Evolutionary conservation across 1,139 yeast genomes (phyloP), one percentile per base, ranked within the genome.

Genomic region (Diutina ranongensis): DNA sequence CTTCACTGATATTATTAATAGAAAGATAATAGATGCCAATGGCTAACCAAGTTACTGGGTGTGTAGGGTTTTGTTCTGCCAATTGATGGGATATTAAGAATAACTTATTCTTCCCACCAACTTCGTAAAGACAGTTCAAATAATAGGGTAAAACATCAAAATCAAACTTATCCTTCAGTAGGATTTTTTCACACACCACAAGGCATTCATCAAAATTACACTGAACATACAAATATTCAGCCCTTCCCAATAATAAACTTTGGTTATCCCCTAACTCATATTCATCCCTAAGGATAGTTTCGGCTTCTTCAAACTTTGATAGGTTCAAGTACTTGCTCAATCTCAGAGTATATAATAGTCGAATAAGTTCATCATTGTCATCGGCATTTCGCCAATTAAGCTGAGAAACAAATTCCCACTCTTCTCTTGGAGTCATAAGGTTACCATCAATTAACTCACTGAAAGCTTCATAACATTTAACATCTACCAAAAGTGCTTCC

Each of bases 381-480:
- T 83, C 95, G 9, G 83, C 76, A 48, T 76, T 82, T 32, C 83
- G 72, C 60, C 87, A 92, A 54, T 85, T 82, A 35, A 89, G 64
- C 19, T 74, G 64, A 10, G 74, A 65, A 10, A 89, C 62, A 46
- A 94, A 74, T 36, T 82, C 87, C 94, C 95, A 84, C 61, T 92
- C 92, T 57, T 92, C 97, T 20, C 70, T 65, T 0, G 97, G 95
- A 0, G 95, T 76, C 67, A 94, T 67, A 51, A 89, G 71, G 56
- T 81, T 82, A 54, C 85, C 84, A 35, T 74, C 66, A 2, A 86
- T 74, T 45, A 94, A 69, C 57, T 84, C 92, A 55, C 85, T 78
- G 59, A 87, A 87, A 0, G 98, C 97, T 54, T 94, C 98, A 60
- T 72, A 92, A 61, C 97, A 92, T 58, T 88, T 87, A 10, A 85